Evolutionary conservation across 345 rosid species (phyloP), one percentile per base, ranked within the genome.

Genomic region (Brassica nigra): DNA sequence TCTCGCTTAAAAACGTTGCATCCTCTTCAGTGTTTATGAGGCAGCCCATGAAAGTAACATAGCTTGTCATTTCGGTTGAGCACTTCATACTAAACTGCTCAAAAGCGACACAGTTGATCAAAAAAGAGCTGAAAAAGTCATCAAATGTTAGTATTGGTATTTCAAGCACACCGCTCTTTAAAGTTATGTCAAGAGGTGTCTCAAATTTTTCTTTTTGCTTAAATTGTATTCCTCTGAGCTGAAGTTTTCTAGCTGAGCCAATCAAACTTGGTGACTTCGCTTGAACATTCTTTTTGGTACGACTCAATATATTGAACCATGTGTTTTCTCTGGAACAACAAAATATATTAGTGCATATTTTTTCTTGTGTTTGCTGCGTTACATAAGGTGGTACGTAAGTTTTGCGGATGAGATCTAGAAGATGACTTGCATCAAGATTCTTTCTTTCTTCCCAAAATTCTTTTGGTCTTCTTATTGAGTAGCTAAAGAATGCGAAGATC

Each of bases 61-160:
- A 89, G 37, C 85, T 76, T 0, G 90, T 91, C 66, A 91, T 52
- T 73, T 87, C 75, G 31, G 83, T 84, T 0, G 88, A 33, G 73
- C 80, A 72, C 6, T 76, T 76, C 57, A 62, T 39, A 37, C 85
- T 80, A 39, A 89, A 86, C 62, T 88, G 93, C 71, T 89, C 89
- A 16, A 76, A 88, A 0, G 91, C 90, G 3, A 88, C 86, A 2
- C 77, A 82, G 30, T 89, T 91, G 49, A 88, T 84, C 69, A 89
- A 71, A 20, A 87, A 47, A 16, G 85, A 75, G 77, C 70, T 91
- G 5, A 78, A 44, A 33, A 84, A 82, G 31, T 87, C 88, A 33
- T 88, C 89, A 2, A 88, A 49, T 0, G 57, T 66, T 5, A 88
- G 34, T 1, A 39, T 20, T 0, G 91, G 92, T 58, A 91, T 85